phyloP scores from a whole-genome alignment of 2,329 filamentous ascomycete genomes.

The Spiromastix sp. region DNA sequence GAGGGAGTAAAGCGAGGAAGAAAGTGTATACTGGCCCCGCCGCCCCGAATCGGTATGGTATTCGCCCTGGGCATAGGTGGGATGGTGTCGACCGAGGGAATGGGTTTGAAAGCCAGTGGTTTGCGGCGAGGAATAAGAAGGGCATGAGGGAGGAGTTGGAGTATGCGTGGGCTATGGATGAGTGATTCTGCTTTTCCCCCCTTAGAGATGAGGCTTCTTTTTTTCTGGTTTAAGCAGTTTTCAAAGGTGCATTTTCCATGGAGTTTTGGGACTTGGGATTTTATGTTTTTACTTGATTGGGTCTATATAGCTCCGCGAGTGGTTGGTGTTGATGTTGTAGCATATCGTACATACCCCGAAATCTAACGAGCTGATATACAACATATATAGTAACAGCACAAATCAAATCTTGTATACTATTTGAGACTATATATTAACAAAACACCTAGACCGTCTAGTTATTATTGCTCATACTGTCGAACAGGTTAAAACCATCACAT shows the following conservation, averaged over 20 bases:
- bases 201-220: background rate
- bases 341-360: too few relatives aligned
- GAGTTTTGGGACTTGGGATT: background rate
- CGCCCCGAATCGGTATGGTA: constrained; percentile 86
- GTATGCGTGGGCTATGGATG: constrained; percentile 96
- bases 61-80: constrained; percentile 86
- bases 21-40: constrained; percentile 70
- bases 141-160: constrained; percentile 69
- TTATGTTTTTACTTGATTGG: too few relatives aligned
- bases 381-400: too few relatives aligned
- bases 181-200: constrained; percentile 37
- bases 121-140: constrained; percentile 71
- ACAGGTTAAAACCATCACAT: too few relatives aligned
- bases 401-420: too few relatives aligned
- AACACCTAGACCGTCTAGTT: too few relatives aligned
- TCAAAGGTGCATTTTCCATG: too few relatives aligned
- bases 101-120: constrained; percentile 88
- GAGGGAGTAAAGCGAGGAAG: constrained; percentile 31
- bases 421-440: too few relatives aligned
- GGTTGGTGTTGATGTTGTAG: too few relatives aligned
- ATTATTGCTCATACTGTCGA: too few relatives aligned
- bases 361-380: too few relatives aligned
- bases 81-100: constrained; percentile 92
- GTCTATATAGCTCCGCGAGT: too few relatives aligned
- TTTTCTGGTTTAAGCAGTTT: background rate